Percentiles rank a stretch among this genome's conserved stretches.
Conservation (phyloP, 2,329 filamentous ascomycete species). For the Clarireedia homoeocarpa region DNA sequence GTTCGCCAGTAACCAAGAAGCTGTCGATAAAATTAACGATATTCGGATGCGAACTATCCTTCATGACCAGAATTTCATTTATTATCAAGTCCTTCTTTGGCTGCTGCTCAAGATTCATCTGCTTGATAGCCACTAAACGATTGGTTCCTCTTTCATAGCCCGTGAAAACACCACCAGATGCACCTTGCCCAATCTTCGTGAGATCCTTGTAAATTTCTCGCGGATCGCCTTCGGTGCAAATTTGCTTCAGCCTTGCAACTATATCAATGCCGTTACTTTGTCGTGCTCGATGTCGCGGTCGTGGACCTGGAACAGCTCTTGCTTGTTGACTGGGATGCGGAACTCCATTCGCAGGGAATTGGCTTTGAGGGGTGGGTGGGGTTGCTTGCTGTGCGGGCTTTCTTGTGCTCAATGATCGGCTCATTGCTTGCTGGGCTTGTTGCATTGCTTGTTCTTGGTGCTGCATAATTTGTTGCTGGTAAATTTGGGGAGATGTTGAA, state of each 20-base stretch:
- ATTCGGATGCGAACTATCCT: conserved; percentile 95
- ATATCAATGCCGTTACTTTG: conserved; percentile 80
- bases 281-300: conserved; percentile 69
- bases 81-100: conserved; percentile 99
- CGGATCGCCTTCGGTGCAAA: conserved; percentile 86
- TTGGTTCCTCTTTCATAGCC: conserved; percentile 80
- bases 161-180: conserved; percentile 90
- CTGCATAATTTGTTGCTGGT: conserved; percentile 59
- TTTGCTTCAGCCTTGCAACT: conserved; percentile 72
- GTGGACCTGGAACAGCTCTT: conserved; percentile 43
- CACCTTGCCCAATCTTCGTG: conserved; percentile 94
- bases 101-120: conserved; percentile 98
- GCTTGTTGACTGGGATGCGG: conserved; percentile 29
- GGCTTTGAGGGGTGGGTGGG: conserved; percentile 46
- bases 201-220: conserved; percentile 79
- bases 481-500: conserved; percentile 31
- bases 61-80: conserved; percentile 99
- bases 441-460: conserved; percentile 78
- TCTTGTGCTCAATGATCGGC: conserved; percentile 23
- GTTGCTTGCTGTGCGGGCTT: conserved; percentile 38
- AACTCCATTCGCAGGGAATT: conserved; percentile 31
- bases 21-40: conserved; percentile 99
- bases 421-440: conserved; percentile 31
- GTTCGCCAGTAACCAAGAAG: conserved; percentile 78
- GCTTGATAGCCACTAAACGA: conserved; percentile 92